Evolutionary conservation across 495 filamentous ascomycete genomes (phyloP).

Genomic region (Daldinia bambusicola): DNA sequence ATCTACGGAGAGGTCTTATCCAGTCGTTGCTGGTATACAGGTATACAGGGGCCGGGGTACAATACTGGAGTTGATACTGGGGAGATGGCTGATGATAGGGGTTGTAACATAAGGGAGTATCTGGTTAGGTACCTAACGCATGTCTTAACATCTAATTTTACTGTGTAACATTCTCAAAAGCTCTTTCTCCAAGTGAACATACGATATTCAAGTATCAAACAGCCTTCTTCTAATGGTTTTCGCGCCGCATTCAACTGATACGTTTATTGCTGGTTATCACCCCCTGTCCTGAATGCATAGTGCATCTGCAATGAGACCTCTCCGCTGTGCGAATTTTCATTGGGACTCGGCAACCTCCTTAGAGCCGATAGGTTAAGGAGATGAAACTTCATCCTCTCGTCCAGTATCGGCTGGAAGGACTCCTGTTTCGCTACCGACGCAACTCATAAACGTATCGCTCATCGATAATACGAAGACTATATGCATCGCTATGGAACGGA

Average conservation of each 20-base stretch:
- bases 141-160: neutral
- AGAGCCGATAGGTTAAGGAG: conserved; percentile 1
- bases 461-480: conserved; percentile 11
- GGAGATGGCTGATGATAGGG: neutral
- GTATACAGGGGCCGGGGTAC: neutral
- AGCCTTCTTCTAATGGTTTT: neutral
- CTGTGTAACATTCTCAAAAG: neutral
- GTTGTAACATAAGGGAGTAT: neutral
- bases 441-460: conserved; percentile 5
- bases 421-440: neutral
- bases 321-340: neutral
- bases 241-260: neutral
- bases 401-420: neutral
- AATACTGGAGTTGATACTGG: neutral
- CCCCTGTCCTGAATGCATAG: neutral
- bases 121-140: neutral
- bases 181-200: neutral
- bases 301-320: neutral
- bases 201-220: neutral
- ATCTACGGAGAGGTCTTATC: conserved; percentile 14
- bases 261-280: neutral
- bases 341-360: neutral
- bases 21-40: conserved; percentile 1
- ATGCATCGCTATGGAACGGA: conserved; percentile 7
- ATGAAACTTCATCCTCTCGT: conserved; percentile 9